Evolutionary conservation across 345 rosid species (phyloP).

Genomic region (Citrus unshiu): DNA sequence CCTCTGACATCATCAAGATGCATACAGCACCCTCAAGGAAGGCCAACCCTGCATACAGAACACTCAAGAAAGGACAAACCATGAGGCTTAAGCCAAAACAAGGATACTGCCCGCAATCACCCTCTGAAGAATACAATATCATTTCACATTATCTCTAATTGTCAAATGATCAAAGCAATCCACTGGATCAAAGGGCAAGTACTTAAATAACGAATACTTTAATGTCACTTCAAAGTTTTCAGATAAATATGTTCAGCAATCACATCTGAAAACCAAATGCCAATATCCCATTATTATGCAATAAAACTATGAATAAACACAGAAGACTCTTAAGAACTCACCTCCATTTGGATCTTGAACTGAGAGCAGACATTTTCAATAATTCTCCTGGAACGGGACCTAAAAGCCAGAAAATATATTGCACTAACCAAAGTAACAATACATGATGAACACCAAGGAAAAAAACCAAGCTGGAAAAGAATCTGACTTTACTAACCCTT

Average conservation of each 20-base stretch:
- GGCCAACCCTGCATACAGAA: neutral
- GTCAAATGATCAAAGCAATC: neutral
- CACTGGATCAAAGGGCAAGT: neutral
- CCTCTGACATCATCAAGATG: neutral
- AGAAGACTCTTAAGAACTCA: constrained; percentile 23
- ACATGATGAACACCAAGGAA: neutral
- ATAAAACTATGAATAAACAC: neutral
- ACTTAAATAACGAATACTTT: neutral
- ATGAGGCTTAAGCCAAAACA: neutral
- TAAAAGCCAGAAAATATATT: constrained; percentile 24
- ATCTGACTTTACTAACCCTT: constrained; percentile 48
- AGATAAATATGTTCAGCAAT: neutral
- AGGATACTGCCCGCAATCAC: neutral
- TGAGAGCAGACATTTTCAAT: constrained; percentile 58
- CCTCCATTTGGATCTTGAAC: constrained; percentile 67
- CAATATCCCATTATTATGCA: neutral
- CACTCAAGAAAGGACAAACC: neutral
- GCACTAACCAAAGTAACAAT: neutral
- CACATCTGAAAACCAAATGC: neutral
- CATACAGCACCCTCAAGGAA: neutral
- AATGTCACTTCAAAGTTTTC: neutral
- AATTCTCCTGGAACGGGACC: constrained; percentile 67
- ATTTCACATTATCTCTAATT: neutral
- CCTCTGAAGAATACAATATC: neutral
- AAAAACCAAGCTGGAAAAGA: neutral